Evolutionary conservation across 768 basidiomycete genomes (phyloP), one percentile per base, ranked within the genome.

Genomic region (Terana coerulea): DNA sequence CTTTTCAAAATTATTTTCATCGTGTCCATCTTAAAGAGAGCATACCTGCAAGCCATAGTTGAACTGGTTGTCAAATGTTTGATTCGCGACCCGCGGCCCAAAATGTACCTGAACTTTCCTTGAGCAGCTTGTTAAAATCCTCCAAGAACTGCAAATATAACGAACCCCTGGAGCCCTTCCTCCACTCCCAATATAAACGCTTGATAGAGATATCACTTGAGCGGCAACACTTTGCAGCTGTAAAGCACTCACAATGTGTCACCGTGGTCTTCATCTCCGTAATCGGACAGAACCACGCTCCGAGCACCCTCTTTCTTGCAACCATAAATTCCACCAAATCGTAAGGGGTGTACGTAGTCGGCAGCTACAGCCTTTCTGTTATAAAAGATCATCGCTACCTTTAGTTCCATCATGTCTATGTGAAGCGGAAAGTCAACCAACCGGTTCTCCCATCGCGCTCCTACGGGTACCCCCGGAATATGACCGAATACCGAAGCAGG

Each of bases 301-400:
- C 40, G 41, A 5, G 50, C 50, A 6, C 50, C 50, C 29, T 44
- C 50, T 6, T 21, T 12, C 17, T 45, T 51, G 36, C 50, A 42
- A 3, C 50, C 50, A 26, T 51, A 54, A 15, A 54, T 54, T 14
- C 53, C 53, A 25, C 47, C 53, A 6, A 49, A 10, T 4, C 49
- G 28, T 10, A 41, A 41, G 5, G 53, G 47, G 22, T 54, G 53
- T 5, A 54, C 34, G 19, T 25, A 17, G 11, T 35, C 30, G 6
- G 21, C 33, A n/a, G 30, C 44, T 19, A 41, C 14, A 2, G 37
- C 35, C 30, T 46, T 34, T 33, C 53, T 54, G 35, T 22, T 19
- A 19, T 19, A 42, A 14, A n/a, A n/a, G n/a, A n/a, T n/a, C 4
- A 26, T 42, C 4, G 12, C 6, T 24, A 19, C 25, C 7, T 36